Evolutionary conservation across 2,329 filamentous ascomycete species (phyloP), one percentile per base, ranked within the genome.

Genomic region (Metarhizium anisopliae): DNA sequence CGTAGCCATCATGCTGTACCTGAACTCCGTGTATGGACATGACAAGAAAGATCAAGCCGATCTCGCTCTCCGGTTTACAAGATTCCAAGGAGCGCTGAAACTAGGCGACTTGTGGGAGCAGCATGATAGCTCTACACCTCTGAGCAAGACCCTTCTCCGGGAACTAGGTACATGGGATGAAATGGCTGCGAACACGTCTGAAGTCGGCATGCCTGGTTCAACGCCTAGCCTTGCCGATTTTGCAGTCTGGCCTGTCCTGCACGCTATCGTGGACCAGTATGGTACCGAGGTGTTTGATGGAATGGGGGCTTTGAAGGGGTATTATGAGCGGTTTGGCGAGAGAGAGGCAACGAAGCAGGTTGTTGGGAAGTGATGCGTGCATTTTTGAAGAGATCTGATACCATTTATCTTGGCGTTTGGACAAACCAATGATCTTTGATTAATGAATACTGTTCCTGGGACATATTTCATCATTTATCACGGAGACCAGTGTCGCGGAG

Each of bases 1-100:
- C 45, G 53, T 77, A 2, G 76, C 75, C 38, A 79, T 84, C 56
- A 73, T 85, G 73, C 65, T 81, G 10, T 85, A 89, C 57, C 72
- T 89, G 1, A 80, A 88, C 57, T 73, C 78, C 2, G 69, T 75
- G 13, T 76, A 83, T 58, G 74, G 74, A 2, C 57, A 59, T 52
- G 55, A 58, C 7, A 61, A 66, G 3, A 55, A 60, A 11, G 52
- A 64, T 1, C 60, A 63, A 5, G 29, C 61, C 5, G 66, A 71
- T 18, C 62, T 75, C 4, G 76, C 72, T 1, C 64, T 60, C 52
- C 63, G 66, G 50, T 70, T 72, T 55, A 73, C 67, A 3, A 67
- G 73, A 43, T 74, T 82, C 59, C 73, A 79, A 51, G 67, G 64
- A 50, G 68, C 61, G 11, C 56, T 72, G 30, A 59, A 60, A 2